phyloP scores from a whole-genome alignment of 2,329 filamentous ascomycete genomes.

The Cladosporium colombiae region DNA sequence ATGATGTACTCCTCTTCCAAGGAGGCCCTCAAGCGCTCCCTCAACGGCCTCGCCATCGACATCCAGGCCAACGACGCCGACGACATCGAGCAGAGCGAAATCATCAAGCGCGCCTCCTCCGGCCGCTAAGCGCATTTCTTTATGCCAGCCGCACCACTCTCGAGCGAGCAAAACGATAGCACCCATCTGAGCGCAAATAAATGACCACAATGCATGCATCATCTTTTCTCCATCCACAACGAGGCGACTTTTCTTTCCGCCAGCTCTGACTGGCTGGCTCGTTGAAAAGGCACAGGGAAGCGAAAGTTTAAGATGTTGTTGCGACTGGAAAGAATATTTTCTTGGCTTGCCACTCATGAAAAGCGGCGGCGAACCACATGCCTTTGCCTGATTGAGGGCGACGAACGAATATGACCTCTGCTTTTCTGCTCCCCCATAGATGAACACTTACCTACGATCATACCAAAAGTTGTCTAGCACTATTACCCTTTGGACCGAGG shows the following conservation, averaged over 20 bases:
- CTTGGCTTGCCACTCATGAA: neutral
- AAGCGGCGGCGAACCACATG: neutral
- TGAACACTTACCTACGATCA: slow-evolving; percentile 14
- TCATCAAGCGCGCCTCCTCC: slow-evolving; percentile 52
- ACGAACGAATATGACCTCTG: neutral
- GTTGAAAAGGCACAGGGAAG: neutral
- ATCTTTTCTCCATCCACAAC: neutral
- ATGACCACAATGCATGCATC: slow-evolving; percentile 15
- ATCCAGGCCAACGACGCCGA: slow-evolving; percentile 45
- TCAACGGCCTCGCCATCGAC: slow-evolving; percentile 24
- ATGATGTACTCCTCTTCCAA: slow-evolving; percentile 92
- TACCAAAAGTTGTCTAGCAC: slow-evolving; percentile 5
- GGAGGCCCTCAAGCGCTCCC: slow-evolving; percentile 77
- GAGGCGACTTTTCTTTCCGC: neutral
- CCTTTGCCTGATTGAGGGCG: neutral
- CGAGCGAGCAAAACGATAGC: slow-evolving; percentile 7
- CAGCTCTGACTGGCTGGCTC: neutral
- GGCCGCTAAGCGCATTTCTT: slow-evolving; percentile 15
- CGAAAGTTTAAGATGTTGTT: neutral
- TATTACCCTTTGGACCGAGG: neutral
- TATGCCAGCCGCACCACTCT: neutral
- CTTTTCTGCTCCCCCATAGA: neutral
- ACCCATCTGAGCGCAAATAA: slow-evolving; percentile 9
- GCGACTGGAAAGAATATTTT: neutral
- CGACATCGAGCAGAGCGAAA: slow-evolving; percentile 75